Percentiles rank a stretch among this genome's conserved stretches.
phyloP scores from a whole-genome alignment of 257 asterid genomes.

The Cinchona pubescens region DNA sequence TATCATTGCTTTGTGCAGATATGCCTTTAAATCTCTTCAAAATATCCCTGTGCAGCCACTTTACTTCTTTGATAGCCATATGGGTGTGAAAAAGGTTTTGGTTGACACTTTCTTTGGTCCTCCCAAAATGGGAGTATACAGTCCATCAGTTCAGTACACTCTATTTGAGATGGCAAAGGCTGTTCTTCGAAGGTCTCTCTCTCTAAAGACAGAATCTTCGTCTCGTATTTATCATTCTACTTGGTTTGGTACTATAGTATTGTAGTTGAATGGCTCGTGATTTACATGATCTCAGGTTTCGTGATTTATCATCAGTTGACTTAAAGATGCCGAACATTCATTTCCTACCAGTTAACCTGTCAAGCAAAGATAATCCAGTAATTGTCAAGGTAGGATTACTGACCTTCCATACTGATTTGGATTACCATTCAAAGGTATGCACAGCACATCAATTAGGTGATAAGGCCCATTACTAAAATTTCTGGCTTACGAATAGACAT shows the following conservation, averaged over 20 bases:
- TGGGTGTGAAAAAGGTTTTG: constrained; percentile 65
- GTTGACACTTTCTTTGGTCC: constrained; percentile 74
- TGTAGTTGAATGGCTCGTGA: constrained; percentile 12
- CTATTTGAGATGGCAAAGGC: constrained; percentile 78
- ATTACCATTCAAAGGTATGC: background rate
- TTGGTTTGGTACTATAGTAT: background rate
- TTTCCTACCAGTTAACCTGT: constrained; percentile 81
- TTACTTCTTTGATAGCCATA: constrained; percentile 60
- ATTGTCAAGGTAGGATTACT: constrained; percentile 66
- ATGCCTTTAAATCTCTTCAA: constrained; percentile 53
- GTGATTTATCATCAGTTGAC: constrained; percentile 62
- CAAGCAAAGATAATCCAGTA: constrained; percentile 71
- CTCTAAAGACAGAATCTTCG: background rate
- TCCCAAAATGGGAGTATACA: constrained; percentile 73
- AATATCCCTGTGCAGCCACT: constrained; percentile 52
- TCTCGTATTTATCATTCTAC: background rate
- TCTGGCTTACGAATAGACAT: background rate
- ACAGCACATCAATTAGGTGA: background rate
- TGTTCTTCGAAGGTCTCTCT: constrained; percentile 62
- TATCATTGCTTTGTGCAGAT: constrained; percentile 46
- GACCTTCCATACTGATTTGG: background rate
- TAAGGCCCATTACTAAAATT: no score
- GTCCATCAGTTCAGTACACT: constrained; percentile 94
- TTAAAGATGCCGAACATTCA: constrained; percentile 93
- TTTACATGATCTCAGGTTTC: constrained; percentile 54